Base-by-base conservation (phyloP, 2,329 filamentous ascomycete species). In the Colletotrichum brevisporum region DNA sequence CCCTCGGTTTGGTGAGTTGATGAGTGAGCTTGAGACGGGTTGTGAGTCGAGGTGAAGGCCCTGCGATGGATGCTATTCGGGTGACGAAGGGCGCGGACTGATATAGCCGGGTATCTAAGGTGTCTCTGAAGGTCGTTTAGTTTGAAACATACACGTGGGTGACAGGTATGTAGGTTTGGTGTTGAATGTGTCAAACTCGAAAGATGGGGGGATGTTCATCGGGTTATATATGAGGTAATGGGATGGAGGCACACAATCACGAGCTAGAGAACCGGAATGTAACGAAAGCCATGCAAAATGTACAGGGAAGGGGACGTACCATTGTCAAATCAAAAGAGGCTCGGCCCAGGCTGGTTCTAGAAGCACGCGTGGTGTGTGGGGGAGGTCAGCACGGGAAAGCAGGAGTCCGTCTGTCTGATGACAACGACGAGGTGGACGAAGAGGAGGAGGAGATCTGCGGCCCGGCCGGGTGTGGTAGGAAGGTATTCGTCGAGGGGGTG, bases 11-110 rank as follows among this genome's bases (percentile, higher is more conserved):
- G 69, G 24, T 36, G 31, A 31, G 9, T 31, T 59, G 60, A 6
- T 8, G 67, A 57, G n/a, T 53, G 56, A 18, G 67, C 45, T 18
- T 68, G 67, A 3, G 66, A 69, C 21, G 52, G 63, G 52, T 53
- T 53, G 24, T 70, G 67, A 15, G 52, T 58, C 15, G 67, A 53
- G 6, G 67, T 62, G 47, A 70, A 70, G 6, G 67, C 31, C 47
- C 66, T 66, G 9, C 66, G 66, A 15, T 66, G 55, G 10, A 66
- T 24, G 56, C 43, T 26, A 21, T 51, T 52, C 3, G 18, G 47
- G 51, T 52, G 50, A 52, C 16, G 21, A 27, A 63, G 52, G 16
- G 31, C 31, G 61, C 45, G 55, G 55, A 51, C 51, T 52, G 62
- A 55, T 41, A 39, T 39, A 16, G 62, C 66, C 24, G 62, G 50